Evolutionary conservation across 352 stramenopile species (phyloP).

Genomic region (Phytopythium vexans): DNA sequence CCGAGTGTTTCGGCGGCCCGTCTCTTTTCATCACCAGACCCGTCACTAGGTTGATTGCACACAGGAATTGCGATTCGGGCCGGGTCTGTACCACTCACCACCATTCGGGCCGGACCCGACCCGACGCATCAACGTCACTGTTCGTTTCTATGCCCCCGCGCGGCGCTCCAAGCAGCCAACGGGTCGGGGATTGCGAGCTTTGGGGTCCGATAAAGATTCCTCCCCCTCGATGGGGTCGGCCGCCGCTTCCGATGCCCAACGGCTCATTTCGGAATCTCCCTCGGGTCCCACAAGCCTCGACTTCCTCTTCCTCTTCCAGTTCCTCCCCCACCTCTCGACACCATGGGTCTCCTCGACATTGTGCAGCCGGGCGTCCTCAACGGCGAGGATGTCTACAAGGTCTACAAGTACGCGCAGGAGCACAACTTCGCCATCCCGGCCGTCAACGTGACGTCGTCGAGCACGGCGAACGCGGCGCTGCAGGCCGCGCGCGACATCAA

Average conservation of each 20-base stretch:
- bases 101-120: not conserved
- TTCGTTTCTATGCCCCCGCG: slow-evolving; percentile 8
- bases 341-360: slow-evolving; percentile 83
- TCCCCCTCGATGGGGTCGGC: not conserved
- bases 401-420: slow-evolving; percentile 93
- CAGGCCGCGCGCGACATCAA: slow-evolving; percentile 96
- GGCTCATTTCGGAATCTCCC: slow-evolving; percentile 33
- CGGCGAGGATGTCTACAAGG: slow-evolving; percentile 84
- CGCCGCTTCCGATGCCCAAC: not conserved
- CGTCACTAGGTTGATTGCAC: slow-evolving; percentile 9
- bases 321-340: slow-evolving; percentile 8
- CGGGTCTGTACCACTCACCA: not conserved
- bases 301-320: not conserved
- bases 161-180: slow-evolving; percentile 11
- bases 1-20: no score
- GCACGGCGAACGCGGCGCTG: slow-evolving; percentile 96
- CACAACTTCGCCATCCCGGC: slow-evolving; percentile 97
- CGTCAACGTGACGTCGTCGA: slow-evolving; percentile 96
- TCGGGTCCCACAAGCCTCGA: slow-evolving; percentile 17
- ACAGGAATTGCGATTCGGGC: not conserved
- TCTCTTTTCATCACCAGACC: not conserved
- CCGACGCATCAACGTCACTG: not conserved
- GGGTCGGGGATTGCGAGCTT: not conserved
- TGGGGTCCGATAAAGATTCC: not conserved
- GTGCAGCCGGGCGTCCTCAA: slow-evolving; percentile 85